phyloP scores from a whole-genome alignment of 2,329 filamentous ascomycete genomes.

The Fusarium coffeatum region DNA sequence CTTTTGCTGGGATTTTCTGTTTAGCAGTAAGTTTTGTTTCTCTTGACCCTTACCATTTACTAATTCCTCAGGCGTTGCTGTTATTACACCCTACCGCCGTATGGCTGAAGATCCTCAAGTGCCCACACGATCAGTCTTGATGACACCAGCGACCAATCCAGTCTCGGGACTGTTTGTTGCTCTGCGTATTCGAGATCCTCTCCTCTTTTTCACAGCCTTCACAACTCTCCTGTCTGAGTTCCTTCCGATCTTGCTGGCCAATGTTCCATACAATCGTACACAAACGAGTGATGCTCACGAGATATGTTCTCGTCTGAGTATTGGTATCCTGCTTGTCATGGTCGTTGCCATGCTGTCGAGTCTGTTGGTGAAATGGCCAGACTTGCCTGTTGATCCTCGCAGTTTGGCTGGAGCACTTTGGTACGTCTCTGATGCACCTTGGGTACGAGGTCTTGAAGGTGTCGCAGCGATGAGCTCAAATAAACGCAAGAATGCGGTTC shows the following conservation, averaged over 20 bases:
- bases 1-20: conserved; percentile 56
- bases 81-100: conserved; percentile 57
- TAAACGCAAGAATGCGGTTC: conserved; percentile 22
- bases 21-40: conserved; percentile 49
- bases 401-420: conserved; percentile 58
- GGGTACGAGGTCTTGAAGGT: conserved; percentile 31
- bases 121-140: conserved; percentile 53
- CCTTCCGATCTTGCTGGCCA: conserved; percentile 60
- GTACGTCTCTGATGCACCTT: conserved; percentile 49
- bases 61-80: conserved; percentile 51
- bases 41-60: rapidly evolving
- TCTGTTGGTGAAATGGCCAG: conserved; percentile 56
- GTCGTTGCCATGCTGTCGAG: conserved; percentile 53
- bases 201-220: conserved; percentile 55
- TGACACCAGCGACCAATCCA: conserved; percentile 57
- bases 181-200: conserved; percentile 49
- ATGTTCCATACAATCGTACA: conserved; percentile 59
- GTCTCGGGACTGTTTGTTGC: conserved; percentile 55
- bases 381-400: conserved; percentile 59
- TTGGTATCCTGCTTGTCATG: conserved; percentile 56
- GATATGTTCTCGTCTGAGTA: conserved; percentile 56
- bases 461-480: conserved; percentile 33
- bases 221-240: conserved; percentile 60
- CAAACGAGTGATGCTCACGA: conserved; percentile 54
- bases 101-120: conserved; percentile 51